Conservation (phyloP, 2,329 filamentous ascomycete species). For the Cercospora berteroae region DNA sequence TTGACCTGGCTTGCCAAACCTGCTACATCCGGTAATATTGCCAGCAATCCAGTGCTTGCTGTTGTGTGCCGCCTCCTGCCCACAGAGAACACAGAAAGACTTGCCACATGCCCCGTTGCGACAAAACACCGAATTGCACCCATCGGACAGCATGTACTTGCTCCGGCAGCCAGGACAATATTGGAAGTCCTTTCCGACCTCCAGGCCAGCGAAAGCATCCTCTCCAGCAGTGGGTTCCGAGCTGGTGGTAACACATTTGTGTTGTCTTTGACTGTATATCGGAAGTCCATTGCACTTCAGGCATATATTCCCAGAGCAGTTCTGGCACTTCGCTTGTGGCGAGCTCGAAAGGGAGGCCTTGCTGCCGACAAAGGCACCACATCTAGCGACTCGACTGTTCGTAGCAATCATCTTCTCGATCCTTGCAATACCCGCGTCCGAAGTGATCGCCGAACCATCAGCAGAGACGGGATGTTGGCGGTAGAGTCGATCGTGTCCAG, state of each 20-base stretch:
- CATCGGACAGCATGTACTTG: background rate
- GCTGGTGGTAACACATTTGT: background rate
- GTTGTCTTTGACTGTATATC: background rate
- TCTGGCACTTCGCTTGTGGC: background rate
- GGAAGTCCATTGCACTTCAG: background rate
- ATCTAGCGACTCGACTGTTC: background rate
- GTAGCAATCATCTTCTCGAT: background rate
- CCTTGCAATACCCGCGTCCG: background rate
- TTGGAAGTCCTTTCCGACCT: background rate
- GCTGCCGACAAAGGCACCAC: background rate
- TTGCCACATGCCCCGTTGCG: background rate
- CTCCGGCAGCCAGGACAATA: background rate
- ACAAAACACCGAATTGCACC: background rate
- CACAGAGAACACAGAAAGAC: constrained; percentile 5
- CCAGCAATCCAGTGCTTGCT: background rate
- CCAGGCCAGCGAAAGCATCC: background rate
- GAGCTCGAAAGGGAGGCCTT: background rate
- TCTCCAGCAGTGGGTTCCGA: background rate
- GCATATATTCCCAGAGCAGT: background rate
- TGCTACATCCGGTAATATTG: background rate
- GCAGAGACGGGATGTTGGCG: background rate
- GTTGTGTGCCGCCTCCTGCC: constrained; percentile 1
- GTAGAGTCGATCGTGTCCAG: background rate
- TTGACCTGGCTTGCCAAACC: background rate
- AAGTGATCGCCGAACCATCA: background rate